Evolutionary conservation across 2,329 filamentous ascomycete species (phyloP).

Genomic region (Penicillium frequentans): DNA sequence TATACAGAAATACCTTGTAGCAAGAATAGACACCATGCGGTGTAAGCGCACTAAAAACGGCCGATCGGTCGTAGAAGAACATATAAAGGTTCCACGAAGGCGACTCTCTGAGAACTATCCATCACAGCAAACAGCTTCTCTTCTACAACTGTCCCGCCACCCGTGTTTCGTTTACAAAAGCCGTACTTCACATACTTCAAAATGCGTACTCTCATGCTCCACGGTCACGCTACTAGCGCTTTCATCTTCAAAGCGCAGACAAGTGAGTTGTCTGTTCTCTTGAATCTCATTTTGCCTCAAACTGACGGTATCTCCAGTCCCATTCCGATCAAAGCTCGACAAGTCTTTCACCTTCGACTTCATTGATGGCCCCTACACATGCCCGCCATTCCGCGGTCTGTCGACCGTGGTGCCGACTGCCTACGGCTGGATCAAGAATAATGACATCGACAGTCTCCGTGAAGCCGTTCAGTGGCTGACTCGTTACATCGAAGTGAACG

Average conservation of each 20-base stretch:
- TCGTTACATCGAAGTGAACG: neutral
- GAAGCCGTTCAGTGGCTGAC: neutral
- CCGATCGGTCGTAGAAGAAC: neutral
- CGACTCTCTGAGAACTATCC: neutral
- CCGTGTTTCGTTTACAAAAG: neutral
- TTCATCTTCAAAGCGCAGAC: neutral
- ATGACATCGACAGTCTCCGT: neutral
- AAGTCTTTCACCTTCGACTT: neutral
- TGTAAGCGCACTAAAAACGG: neutral
- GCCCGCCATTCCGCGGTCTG: neutral
- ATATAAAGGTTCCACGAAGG: neutral
- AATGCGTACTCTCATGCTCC: slow-evolving; percentile 1
- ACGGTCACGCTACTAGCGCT: neutral
- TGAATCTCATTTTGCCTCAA: neutral
- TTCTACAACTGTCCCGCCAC: neutral
- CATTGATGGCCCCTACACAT: neutral
- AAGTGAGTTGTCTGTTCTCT: neutral
- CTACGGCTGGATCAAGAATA: neutral
- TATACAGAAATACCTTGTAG: neutral
- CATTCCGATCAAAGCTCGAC: neutral
- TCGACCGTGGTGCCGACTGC: neutral
- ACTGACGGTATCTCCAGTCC: neutral
- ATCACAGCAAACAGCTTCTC: neutral
- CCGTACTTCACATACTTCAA: neutral
- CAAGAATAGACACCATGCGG: neutral